Evolutionary conservation across 1,284 basidiomycete genomes (phyloP), one percentile per base, ranked within the genome.

Genomic region (Phaffia rhodozyma): DNA sequence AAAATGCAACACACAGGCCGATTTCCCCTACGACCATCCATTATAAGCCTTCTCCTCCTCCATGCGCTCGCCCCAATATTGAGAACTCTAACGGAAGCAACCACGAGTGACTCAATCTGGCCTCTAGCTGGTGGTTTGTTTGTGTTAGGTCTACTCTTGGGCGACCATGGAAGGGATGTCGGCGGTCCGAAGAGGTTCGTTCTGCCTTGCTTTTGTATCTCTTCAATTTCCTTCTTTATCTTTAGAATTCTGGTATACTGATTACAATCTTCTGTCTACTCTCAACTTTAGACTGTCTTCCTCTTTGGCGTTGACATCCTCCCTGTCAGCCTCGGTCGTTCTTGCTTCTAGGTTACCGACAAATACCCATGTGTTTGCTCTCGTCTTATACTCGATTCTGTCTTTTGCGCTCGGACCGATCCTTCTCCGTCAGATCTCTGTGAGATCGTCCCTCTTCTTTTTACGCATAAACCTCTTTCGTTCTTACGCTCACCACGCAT

Each of bases 81-180:
- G 63, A 83, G 87, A 68, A 97, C 93, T 1, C 77, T 98, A 69
- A 96, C 91, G 16, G 89, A 90, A 51, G 89, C 93, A 9, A 97
- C 93, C 0, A 97, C 94, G 23, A 88, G 86, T 18, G 96, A 98
- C 74, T 92, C 91, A 30, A 96, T 97, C 69, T 97, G 92, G 91
- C 93, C 93, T 7, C 77, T 97, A 55, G 84, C 89, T 55, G 82
- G 82, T 18, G 77, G 77, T 68, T 78, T 91, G 43, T 84, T 87
- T 70, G 74, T 79, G 51, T 74, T 86, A 51, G 84, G 85, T 71
- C 75, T 83, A 5, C 75, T 86, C 48, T 73, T 89, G 16, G 84
- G 83, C 3, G 86, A 89, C 74, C 89, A 71, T 71, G 73, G 75
- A 73, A 67, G 67, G 49, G 69, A 73, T n/a, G 32, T 67, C 9